Base-by-base conservation (phyloP, 345 rosid genomes). In the Murraya paniculata region DNA sequence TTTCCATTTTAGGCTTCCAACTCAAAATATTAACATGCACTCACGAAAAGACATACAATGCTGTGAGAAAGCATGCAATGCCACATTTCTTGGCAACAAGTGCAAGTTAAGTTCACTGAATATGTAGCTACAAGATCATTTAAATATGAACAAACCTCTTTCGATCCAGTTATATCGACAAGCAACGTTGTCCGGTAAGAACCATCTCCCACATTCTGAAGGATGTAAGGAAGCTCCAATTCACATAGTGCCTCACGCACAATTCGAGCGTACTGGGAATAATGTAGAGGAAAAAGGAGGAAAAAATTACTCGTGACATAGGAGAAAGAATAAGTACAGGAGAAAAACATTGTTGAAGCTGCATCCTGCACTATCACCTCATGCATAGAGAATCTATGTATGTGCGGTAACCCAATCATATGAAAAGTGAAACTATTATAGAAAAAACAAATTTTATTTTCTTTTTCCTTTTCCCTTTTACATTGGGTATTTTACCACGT, bases 191-290 rank as follows among this genome's bases (percentile, higher is more conserved):
- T 82, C 18, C 86, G 70, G 35, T 28, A 22, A 45, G 97, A 91
- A 9, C 94, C 97, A 75, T 86, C 82, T 82, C 94, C 98, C 50
- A 85, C 91, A 69, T 89, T 93, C 64, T 87, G 91, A 85, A 93
- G 90, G 73, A 91, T 80, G 77, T 90, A 91, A 38, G 97, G 97
- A 30, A 93, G 90, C 84, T 93, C 98, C 79, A 93, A 81, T 75
- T 93, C 98, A 57, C 96, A 93, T 18, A 93, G 86, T 68, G 96
- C 98, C 82, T 90, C 96, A 9, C 96, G 94, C 74, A 91, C 94
- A 80, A 93, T 84, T 80, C 98, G 86, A 22, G 97, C 90, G 83
- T 86, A 85, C 98, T 93, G 75, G 55, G 57, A 50, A 59, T 64
- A 38, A 62, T 78, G 24, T 33, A 53, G 38, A 61, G 64, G 65